Evolutionary conservation across 495 filamentous ascomycete genomes (phyloP), one percentile per base, ranked within the genome.

Genomic region (Neurospora hispaniola): DNA sequence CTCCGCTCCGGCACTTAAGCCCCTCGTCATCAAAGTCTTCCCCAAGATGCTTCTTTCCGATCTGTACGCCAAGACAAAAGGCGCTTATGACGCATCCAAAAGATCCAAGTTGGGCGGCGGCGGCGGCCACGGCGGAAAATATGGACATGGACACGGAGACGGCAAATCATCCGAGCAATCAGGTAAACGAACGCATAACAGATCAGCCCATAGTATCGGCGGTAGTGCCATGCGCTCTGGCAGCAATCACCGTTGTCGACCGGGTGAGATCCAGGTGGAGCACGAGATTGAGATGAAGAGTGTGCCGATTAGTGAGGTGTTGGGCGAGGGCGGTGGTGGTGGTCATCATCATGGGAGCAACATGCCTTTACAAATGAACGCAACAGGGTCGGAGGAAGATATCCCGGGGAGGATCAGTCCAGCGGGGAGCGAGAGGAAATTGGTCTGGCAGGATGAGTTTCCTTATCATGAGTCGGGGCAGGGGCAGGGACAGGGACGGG

Each of bases 1-100:
- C 10, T 86, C 81, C 70, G 76, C 85, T 12, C 83, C 85, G 1
- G 84, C 86, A 0, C 74, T 86, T 44, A 80, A 79, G 40, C 76
- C 78, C 0, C 72, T 84, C 39, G 73, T 81, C 70, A 73, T 73
- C 18, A 73, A 71, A 43, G 62, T 79, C 62, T 81, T 82, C 75
- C 82, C 82, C 42, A 72, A 42, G 41, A 42, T 77, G 42, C 41
- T 77, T 0, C 71, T 76, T 5, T 76, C 75, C 5, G 48, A 70
- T 1, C 48, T 76, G 20, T 75, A 76, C 73, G 73, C 71, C 18
- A 71, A 74, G 27, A 72, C 75, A 27, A 74, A 69, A 62, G 73
- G 73, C 16, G 73, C 69, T 5, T 66, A 44, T 38, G 69, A 74
- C 54, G 70, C 73, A 35, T 62, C 54, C 54, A 62, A 31, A 31